Percentiles rank a stretch among this genome's conserved stretches.
Evolutionary conservation across 2,329 filamentous ascomycete genomes (phyloP).

Genomic region (Chaetothyriales sp.): DNA sequence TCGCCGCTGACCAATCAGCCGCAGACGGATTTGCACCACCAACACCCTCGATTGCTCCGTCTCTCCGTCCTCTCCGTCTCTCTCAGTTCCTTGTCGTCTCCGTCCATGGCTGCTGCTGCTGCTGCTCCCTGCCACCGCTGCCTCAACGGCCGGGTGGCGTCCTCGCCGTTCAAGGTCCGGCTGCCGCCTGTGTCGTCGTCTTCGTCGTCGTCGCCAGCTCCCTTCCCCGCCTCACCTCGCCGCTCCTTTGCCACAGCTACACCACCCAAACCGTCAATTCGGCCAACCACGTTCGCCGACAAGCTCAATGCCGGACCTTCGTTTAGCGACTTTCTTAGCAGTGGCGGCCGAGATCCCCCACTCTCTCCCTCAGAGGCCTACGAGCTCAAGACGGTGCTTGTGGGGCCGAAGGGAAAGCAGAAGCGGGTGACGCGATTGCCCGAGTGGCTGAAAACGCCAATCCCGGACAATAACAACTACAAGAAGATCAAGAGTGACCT

Average conservation of each 20-base stretch:
- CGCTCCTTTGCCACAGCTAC: constrained; percentile 21
- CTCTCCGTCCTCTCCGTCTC: not conserved
- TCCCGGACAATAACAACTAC: constrained; percentile 73
- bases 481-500: constrained; percentile 92
- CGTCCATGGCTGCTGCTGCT: constrained; percentile 8
- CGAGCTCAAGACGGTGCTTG: constrained; percentile 45
- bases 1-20: not conserved
- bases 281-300: constrained; percentile 43
- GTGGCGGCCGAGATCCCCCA: constrained; percentile 20
- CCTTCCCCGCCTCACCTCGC: constrained; percentile 31
- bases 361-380: constrained; percentile 38
- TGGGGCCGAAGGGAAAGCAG: constrained; percentile 47
- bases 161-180: constrained; percentile 17
- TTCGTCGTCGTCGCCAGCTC: constrained; percentile 18
- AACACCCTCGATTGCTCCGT: constrained; percentile 1
- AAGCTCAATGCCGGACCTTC: constrained; percentile 50
- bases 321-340: constrained; percentile 44
- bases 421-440: constrained; percentile 62
- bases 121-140: constrained; percentile 11
- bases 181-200: constrained; percentile 6
- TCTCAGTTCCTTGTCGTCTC: not conserved
- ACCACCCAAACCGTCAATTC: constrained; percentile 24
- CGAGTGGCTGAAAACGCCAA: constrained; percentile 89
- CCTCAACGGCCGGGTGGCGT: constrained; percentile 13
- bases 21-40: not conserved